These are phyloP conservation scores for Tarenaya hassleriana DNA, from an alignment of 345 rosid species.

Conservation along the genomic window DNA sequence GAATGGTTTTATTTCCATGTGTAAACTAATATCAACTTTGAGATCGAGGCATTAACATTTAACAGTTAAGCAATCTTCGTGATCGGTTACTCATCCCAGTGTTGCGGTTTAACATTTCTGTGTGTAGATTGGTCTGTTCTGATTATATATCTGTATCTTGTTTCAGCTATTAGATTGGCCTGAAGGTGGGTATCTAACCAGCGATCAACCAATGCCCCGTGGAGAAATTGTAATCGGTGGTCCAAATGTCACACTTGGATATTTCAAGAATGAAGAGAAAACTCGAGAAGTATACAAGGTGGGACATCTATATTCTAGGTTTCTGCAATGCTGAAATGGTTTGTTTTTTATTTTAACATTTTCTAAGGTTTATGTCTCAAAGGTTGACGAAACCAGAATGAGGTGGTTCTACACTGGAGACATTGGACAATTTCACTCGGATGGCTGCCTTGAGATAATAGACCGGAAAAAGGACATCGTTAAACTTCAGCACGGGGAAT, in stretches of 20 bases:
- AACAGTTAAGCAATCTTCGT: too few species aligned
- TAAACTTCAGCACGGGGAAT: constrained; percentile 98
- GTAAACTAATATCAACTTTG: background rate
- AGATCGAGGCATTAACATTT: too few species aligned
- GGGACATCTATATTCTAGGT: background rate
- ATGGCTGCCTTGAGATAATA: constrained; percentile 96
- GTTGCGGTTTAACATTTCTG: background rate
- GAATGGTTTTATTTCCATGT: background rate
- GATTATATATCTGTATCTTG: constrained; percentile 5
- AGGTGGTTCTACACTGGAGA: constrained; percentile 99
- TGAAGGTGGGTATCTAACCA: constrained; percentile 77
- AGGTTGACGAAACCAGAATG: constrained; percentile 95
- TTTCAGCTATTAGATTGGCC: constrained; percentile 94
- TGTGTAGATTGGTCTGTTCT: background rate
- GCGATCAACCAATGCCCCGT: constrained; percentile 82
- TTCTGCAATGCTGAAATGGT: constrained; percentile 4
- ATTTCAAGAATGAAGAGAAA: constrained; percentile 87
- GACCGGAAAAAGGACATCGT: constrained; percentile 96
- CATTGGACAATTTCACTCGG: constrained; percentile 81
- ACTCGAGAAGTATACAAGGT: constrained; percentile 90
- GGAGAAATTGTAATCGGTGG: constrained; percentile 98
- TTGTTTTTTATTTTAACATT: constrained; percentile 9
- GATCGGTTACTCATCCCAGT: constrained; percentile 4
- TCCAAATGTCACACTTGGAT: constrained; percentile 82
- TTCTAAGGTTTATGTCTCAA: constrained; percentile 15